phyloP scores from a whole-genome alignment of 1,284 basidiomycete genomes.

The Leucoagaricus sp. region DNA sequence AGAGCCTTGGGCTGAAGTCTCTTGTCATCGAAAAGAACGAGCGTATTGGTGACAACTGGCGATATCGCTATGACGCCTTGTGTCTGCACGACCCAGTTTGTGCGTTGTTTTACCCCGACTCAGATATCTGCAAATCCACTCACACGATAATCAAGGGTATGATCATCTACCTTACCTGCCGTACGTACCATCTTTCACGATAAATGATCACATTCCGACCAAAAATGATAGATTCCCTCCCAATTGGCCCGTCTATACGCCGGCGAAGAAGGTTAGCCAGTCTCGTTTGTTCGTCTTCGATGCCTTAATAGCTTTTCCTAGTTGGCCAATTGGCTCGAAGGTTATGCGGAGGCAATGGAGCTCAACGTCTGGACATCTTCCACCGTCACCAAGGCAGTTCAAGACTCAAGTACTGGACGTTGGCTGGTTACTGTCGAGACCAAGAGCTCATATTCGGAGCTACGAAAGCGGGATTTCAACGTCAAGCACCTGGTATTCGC shows the following conservation, averaged over 20 bases:
- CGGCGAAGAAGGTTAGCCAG: slow-evolving; percentile 24
- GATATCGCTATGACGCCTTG: slow-evolving; percentile 59
- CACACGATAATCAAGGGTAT: slow-evolving; percentile 38
- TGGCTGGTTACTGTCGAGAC: slow-evolving; percentile 56
- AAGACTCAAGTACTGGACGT: slow-evolving; percentile 35
- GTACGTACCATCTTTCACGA: slow-evolving; percentile 29
- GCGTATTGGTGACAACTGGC: slow-evolving; percentile 66
- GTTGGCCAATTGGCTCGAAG: slow-evolving; percentile 71
- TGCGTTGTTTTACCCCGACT: slow-evolving; percentile 34
- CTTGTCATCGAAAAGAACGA: slow-evolving; percentile 59
- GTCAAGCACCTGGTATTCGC: slow-evolving; percentile 60
- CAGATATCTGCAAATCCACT: no score
- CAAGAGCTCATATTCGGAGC: slow-evolving; percentile 35
- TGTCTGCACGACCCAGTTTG: slow-evolving; percentile 69
- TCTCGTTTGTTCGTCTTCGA: neutral
- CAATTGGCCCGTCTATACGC: slow-evolving; percentile 62
- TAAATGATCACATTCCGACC: neutral
- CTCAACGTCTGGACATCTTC: slow-evolving; percentile 68
- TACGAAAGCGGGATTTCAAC: slow-evolving; percentile 39
- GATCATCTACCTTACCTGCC: slow-evolving; percentile 59
- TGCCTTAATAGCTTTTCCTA: slow-evolving; percentile 22
- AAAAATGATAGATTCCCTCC: slow-evolving; percentile 48
- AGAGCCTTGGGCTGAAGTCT: slow-evolving; percentile 52
- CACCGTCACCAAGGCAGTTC: slow-evolving; percentile 53
- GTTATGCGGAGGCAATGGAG: slow-evolving; percentile 64